Percentiles rank a stretch among this genome's conserved stretches.
These are phyloP conservation scores for Triticum monococcum DNA, from an alignment of 176 grass and related monocot genomes.

Conservation along the genomic window DNA sequence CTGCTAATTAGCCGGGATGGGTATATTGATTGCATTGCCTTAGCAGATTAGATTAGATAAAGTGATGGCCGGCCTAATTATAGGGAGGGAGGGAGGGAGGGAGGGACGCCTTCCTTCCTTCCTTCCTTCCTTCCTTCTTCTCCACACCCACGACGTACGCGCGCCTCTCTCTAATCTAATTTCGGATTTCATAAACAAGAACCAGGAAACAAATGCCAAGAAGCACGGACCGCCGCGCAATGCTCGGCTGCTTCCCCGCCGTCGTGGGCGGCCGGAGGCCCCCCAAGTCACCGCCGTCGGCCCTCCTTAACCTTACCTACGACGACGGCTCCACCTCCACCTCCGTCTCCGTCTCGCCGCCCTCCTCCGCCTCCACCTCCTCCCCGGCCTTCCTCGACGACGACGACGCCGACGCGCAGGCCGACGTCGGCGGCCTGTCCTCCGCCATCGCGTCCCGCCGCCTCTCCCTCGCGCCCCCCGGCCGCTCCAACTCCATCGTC, in stretches of 20 bases:
- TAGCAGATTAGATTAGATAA: background rate
- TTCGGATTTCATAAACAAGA: too few relatives aligned
- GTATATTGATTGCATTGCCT: background rate
- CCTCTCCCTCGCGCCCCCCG: conserved; percentile 57
- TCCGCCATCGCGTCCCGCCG: conserved; percentile 72
- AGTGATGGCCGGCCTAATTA: background rate
- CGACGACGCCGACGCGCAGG: conserved; percentile 27
- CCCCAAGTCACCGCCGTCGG: conserved; percentile 15
- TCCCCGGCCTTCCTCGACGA: conserved; percentile 44
- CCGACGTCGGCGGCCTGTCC: conserved; percentile 38
- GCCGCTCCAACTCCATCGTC: conserved; percentile 77
- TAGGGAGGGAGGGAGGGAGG: background rate
- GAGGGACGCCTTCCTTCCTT: background rate
- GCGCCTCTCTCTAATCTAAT: background rate
- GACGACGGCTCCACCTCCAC: conserved; percentile 20
- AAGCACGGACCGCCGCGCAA: conserved; percentile 35
- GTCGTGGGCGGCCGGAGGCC: conserved; percentile 2
- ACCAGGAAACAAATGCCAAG: background rate
- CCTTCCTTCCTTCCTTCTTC: background rate
- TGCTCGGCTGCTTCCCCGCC: conserved; percentile 62
- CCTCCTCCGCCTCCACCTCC: conserved; percentile 38
- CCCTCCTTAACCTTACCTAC: background rate
- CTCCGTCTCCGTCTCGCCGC: conserved; percentile 23
- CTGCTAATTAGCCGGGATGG: background rate
- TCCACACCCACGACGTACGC: conserved; percentile 17